These are phyloP conservation scores for Erythrophleum ivorense DNA, from an alignment of 331 rosid species.

Conservation along the genomic window DNA sequence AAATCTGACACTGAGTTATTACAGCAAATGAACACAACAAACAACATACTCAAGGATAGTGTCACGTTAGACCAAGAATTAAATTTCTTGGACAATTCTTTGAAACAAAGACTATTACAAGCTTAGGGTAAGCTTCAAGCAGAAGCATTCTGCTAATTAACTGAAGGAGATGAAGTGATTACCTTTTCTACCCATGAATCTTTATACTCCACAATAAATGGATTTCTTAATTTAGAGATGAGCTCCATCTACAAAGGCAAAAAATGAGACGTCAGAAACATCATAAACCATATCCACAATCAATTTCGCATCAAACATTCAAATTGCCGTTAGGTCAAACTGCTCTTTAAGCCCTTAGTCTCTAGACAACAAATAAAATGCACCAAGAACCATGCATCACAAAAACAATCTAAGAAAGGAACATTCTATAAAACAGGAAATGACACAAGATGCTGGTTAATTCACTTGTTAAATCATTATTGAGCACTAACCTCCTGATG, in stretches of 20 bases:
- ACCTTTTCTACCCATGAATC: conserved; percentile 99
- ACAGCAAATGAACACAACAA: conserved; percentile 15
- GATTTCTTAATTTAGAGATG: conserved; percentile 81
- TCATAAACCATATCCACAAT: conserved; percentile 27
- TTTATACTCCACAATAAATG: conserved; percentile 97
- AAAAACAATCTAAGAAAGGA: neutral
- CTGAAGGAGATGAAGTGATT: conserved; percentile 33
- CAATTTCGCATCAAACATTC: conserved; percentile 25
- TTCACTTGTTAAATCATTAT: conserved; percentile 29
- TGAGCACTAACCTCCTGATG: conserved; percentile 85
- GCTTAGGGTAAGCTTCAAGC: conserved; percentile 30
- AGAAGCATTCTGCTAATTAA: conserved; percentile 27
- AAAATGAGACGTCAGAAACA: conserved; percentile 22
- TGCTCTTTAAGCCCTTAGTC: conserved; percentile 2
- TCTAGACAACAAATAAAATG: conserved; percentile 20
- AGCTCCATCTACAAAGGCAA: conserved; percentile 86
- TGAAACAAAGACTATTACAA: neutral
- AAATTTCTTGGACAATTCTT: conserved; percentile 15
- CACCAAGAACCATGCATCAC: neutral
- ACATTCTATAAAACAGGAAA: conserved; percentile 7
- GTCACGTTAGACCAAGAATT: conserved; percentile 15
- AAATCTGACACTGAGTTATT: neutral
- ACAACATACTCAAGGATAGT: neutral
- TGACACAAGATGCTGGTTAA: conserved; percentile 25
- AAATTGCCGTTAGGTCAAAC: conserved; percentile 17